Base-by-base conservation (phyloP, 169 alveolate genomes). In the Perkinsus marinus region DNA sequence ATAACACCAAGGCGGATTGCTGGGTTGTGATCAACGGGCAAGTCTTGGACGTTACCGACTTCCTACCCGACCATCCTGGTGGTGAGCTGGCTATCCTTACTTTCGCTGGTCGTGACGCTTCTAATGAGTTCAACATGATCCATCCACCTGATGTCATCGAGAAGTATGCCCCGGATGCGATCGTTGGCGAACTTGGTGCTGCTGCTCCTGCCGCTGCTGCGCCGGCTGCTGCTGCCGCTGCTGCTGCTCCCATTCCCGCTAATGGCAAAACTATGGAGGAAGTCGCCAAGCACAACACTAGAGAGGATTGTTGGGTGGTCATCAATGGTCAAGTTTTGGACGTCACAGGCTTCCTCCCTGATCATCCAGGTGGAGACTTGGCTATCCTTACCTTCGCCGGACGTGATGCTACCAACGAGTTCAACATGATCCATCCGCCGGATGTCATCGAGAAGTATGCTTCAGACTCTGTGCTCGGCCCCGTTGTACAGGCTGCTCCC, bases 351-450 rank as follows among this genome's bases (percentile, higher is more conserved):
- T 95, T 92, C 92, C 46, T 94, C 43, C 57, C 92, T 68, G 89
- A 90, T 90, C 97, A 95, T 90, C 96, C 97, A 34, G 97, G 96
- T n/a, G 97, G 97, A 16, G 91, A 89, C 57, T 91, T 92, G 39
- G 91, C 92, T 68, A 79, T 95, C 36, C 68, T 95, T 69, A 43
- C 68, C 89, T 94, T 93, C 38, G 95, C 93, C 13, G 96, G 97
- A 38, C 57, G 57, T 57, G 91, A 90, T 69, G 91, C 91, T n/a
- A 90, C 91, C 39, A 37, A 37, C 16, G 91, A 39, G 43, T 90
- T 90, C 69, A 47, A 90, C 39, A n/a, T 43, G 69, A 90, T 57
- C 26, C 91, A 90, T 22, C 93, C 93, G 38, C 93, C 93, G 38
- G 93, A 92, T 34, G 93, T 92, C 92, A 90, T 92, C 89, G 93